phyloP scores from a whole-genome alignment of 805 yeast genomes.

The Candida namnaoensis region DNA sequence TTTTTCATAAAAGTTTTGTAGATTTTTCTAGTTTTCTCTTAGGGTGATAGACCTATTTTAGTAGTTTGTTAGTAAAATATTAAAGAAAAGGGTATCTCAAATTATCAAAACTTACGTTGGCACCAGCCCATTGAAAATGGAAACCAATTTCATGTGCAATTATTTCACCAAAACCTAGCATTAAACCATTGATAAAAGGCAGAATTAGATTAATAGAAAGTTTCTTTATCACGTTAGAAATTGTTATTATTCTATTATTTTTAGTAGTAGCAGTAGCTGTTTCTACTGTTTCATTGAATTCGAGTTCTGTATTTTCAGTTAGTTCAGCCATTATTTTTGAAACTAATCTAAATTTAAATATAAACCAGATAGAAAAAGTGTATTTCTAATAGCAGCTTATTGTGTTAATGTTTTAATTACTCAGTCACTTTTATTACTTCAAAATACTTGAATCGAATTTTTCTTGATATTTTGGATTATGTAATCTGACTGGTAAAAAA shows the following conservation, averaged over 20 bases:
- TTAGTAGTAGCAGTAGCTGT: no score
- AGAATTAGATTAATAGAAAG: conserved; percentile 67
- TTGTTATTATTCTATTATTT: not conserved
- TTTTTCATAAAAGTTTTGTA: conserved; percentile 5
- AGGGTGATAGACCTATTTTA: conserved; percentile 21
- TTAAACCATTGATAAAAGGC: conserved; percentile 88
- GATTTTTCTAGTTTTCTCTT: conserved; percentile 19
- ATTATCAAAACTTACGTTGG: conserved; percentile 34
- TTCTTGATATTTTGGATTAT: no score
- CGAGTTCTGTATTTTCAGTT: no score
- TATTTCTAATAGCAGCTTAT: no score
- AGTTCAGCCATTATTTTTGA: no score
- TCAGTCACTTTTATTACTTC: no score
- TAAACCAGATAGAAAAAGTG: no score
- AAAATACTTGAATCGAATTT: no score
- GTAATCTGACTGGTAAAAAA: no score
- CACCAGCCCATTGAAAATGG: conserved; percentile 67
- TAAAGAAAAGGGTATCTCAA: not conserved
- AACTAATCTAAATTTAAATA: no score
- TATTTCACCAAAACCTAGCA: conserved; percentile 95
- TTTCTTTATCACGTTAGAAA: conserved; percentile 6
- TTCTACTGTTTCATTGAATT: no score
- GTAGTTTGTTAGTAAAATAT: not conserved
- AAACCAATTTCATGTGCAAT: conserved; percentile 90
- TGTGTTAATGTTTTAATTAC: no score